A percentile compares a stretch with the other conserved stretches of the same genome.
phyloP scores from a whole-genome alignment of 495 filamentous ascomycete species.

The Penicillium pancosmium region DNA sequence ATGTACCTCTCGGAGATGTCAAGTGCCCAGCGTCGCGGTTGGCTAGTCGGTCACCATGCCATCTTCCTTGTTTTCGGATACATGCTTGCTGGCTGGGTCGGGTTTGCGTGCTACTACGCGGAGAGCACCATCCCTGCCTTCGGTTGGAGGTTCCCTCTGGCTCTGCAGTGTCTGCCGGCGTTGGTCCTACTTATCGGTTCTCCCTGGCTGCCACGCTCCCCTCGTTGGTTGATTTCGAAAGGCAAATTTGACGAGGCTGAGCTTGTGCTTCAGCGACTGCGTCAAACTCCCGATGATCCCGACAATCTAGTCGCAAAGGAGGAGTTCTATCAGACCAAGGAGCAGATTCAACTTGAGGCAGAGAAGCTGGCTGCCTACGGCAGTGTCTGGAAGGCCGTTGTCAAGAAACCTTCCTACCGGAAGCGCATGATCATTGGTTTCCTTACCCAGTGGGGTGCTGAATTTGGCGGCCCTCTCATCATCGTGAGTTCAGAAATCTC shows the following conservation, averaged over 20 bases:
- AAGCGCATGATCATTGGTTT: constrained; percentile 47
- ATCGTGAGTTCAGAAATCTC: constrained; percentile 29
- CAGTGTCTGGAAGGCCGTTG: constrained; percentile 37
- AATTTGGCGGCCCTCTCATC: constrained; percentile 42
- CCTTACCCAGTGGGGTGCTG: constrained; percentile 41
- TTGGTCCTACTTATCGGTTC: constrained; percentile 43
- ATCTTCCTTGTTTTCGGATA: constrained; percentile 49
- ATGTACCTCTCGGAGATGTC: constrained; percentile 49
- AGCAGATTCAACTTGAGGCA: constrained; percentile 42
- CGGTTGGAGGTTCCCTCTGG: constrained; percentile 50
- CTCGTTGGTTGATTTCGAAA: constrained; percentile 49
- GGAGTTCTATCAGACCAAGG: constrained; percentile 42
- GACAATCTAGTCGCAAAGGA: constrained; percentile 37
- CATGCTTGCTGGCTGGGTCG: constrained; percentile 46
- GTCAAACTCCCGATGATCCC: constrained; percentile 34
- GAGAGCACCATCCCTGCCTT: constrained; percentile 35
- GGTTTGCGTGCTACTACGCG: constrained; percentile 46
- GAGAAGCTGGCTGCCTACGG: constrained; percentile 30
- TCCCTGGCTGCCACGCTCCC: constrained; percentile 44
- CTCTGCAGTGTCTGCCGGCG: constrained; percentile 43
- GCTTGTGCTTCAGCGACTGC: constrained; percentile 34
- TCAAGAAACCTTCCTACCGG: constrained; percentile 45
- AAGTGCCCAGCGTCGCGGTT: constrained; percentile 38
- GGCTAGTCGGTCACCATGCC: constrained; percentile 42
- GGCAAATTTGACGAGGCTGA: constrained; percentile 42